Percentiles rank a stretch among this genome's conserved stretches.
Evolutionary conservation across 352 stramenopile genomes (phyloP).

Genomic region (Globisporangium lucens): DNA sequence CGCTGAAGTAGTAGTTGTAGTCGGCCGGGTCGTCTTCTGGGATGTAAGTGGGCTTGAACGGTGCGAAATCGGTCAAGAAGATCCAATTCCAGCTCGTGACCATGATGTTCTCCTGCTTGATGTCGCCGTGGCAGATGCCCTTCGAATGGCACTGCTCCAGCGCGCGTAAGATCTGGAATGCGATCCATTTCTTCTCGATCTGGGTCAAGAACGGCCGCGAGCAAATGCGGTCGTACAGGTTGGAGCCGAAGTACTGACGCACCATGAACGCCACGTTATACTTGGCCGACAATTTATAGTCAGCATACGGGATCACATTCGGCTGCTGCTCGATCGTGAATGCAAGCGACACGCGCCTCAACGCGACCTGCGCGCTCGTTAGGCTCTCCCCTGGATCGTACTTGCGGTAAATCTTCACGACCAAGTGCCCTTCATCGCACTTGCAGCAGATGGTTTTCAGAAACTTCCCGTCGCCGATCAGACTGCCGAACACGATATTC

Average conservation of each 20-base stretch:
- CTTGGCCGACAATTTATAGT: slow-evolving; percentile 76
- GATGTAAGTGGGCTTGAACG: slow-evolving; percentile 95
- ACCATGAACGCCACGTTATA: slow-evolving; percentile 92
- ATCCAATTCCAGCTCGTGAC: slow-evolving; percentile 98
- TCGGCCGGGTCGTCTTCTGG: slow-evolving; percentile 95
- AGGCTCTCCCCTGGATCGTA: slow-evolving; percentile 75
- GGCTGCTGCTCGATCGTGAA: slow-evolving; percentile 72
- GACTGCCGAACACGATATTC: slow-evolving; percentile 82
- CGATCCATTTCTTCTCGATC: slow-evolving; percentile 97
- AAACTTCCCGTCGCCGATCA: slow-evolving; percentile 90
- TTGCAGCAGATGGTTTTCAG: slow-evolving; percentile 89
- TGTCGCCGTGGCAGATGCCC: slow-evolving; percentile 95
- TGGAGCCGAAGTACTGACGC: slow-evolving; percentile 95
- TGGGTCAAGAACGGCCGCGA: slow-evolving; percentile 93
- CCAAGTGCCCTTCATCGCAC: slow-evolving; percentile 76
- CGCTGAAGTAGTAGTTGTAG: slow-evolving; percentile 95
- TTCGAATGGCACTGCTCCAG: slow-evolving; percentile 92
- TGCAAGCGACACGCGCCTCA: slow-evolving; percentile 47
- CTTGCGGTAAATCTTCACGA: slow-evolving; percentile 90
- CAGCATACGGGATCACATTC: slow-evolving; percentile 82
- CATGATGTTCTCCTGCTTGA: slow-evolving; percentile 98
- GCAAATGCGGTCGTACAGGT: slow-evolving; percentile 96
- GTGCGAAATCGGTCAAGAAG: slow-evolving; percentile 95
- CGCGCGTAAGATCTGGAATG: slow-evolving; percentile 94
- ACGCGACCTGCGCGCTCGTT: slow-evolving; percentile 43